These are phyloP conservation scores for Capronia americana DNA, from an alignment of 2,329 filamentous ascomycete species.

Conservation along the genomic window DNA sequence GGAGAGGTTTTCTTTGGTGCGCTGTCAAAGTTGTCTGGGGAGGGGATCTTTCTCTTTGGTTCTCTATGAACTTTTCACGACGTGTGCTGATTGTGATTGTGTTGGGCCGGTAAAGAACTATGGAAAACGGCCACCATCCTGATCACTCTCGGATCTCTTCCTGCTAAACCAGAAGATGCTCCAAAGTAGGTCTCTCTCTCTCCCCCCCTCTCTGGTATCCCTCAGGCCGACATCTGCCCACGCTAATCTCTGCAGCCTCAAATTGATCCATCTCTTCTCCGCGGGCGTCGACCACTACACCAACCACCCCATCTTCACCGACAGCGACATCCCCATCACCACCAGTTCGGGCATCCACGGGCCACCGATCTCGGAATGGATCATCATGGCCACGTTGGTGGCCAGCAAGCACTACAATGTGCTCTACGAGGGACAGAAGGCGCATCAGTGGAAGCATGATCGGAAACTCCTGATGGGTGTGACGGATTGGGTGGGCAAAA, in stretches of 20 bases:
- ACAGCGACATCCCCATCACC: constrained; percentile 60
- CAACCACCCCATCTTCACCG: constrained; percentile 60
- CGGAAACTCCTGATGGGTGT: constrained; percentile 41
- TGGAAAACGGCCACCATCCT: constrained; percentile 55
- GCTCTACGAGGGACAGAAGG: constrained; percentile 64
- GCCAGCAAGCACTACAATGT: constrained; percentile 61
- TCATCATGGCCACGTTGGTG: constrained; percentile 66
- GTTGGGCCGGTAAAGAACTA: constrained; percentile 41
- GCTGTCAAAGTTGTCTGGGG: neutral
- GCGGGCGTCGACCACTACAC: constrained; percentile 64
- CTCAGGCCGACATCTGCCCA: neutral
- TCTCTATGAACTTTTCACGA: neutral
- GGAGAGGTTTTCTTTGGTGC: neutral
- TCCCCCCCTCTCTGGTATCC: neutral
- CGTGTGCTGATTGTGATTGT: neutral
- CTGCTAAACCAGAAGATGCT: constrained; percentile 44
- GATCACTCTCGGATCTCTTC: constrained; percentile 56
- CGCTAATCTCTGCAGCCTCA: constrained; percentile 43
- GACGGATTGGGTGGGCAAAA: constrained; percentile 62
- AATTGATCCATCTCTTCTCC: constrained; percentile 63
- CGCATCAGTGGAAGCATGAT: constrained; percentile 58
- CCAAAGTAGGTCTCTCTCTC: constrained; percentile 38
- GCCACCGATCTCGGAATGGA: constrained; percentile 72
- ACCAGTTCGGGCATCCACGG: constrained; percentile 65
- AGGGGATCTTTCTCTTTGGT: neutral